Percentiles rank a stretch among this genome's conserved stretches.
These are phyloP conservation scores for Adansonia madagascariensis DNA, from an alignment of 441 rosid species.

Conservation along the genomic window DNA sequence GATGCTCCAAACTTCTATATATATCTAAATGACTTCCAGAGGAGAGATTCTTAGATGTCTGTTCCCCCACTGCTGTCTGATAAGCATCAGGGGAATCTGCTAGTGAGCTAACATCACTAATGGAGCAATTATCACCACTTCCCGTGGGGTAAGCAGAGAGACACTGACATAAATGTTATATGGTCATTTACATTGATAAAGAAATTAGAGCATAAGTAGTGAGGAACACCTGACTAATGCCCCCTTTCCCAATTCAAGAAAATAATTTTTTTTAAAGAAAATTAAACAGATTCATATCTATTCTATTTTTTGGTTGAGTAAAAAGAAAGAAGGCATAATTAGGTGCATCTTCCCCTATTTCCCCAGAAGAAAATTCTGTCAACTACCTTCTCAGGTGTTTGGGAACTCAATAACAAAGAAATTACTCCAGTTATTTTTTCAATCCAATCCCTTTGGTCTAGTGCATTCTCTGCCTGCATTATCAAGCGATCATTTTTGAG, in stretches of 20 bases:
- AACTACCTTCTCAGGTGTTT: constrained; percentile 86
- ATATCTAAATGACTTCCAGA: constrained; percentile 53
- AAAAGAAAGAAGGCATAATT: neutral
- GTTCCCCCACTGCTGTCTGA: constrained; percentile 59
- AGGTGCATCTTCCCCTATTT: neutral
- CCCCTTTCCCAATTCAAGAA: neutral
- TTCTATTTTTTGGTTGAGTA: constrained; percentile 3
- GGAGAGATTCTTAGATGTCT: constrained; percentile 42
- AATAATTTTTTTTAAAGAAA: neutral
- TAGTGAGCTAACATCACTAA: constrained; percentile 66
- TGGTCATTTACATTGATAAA: constrained; percentile 31
- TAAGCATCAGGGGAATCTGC: constrained; percentile 62
- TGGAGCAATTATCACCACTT: constrained; percentile 75
- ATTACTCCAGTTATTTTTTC: constrained; percentile 99
- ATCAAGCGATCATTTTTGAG: constrained; percentile 48
- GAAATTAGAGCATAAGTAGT: constrained; percentile 14
- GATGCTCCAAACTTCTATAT: constrained; percentile 64
- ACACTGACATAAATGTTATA: constrained; percentile 57
- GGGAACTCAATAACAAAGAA: constrained; percentile 96
- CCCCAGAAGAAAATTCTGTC: neutral
- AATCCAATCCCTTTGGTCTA: constrained; percentile 99
- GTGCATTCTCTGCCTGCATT: constrained; percentile 99
- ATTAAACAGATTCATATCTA: constrained; percentile 6
- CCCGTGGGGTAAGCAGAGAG: constrained; percentile 82
- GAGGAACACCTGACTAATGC: constrained; percentile 9